Conservation (phyloP, 208 protist species). For the Trypanosoma platydactyli region DNA sequence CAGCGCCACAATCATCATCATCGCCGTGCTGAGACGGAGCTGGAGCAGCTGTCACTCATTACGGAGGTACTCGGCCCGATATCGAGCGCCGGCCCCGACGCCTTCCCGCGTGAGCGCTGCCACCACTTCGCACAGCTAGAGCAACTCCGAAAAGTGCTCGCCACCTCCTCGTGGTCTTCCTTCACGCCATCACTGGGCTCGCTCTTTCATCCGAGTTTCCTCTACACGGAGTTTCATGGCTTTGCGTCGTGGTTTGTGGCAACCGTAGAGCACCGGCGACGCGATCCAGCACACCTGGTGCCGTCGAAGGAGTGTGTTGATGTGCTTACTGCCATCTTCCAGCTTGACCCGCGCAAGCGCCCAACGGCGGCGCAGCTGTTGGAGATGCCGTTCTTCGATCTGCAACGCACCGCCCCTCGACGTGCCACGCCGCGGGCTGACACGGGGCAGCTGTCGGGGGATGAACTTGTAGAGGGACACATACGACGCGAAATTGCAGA, state of each 20-base stretch:
- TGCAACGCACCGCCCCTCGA: constrained; percentile 7
- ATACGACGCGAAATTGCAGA: constrained; percentile 30
- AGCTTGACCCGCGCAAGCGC: constrained; percentile 65
- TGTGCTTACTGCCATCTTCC: constrained; percentile 72
- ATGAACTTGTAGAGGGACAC: constrained; percentile 17
- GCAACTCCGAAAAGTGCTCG: constrained; percentile 32
- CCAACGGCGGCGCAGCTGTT: constrained; percentile 77
- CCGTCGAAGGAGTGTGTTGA: constrained; percentile 68
- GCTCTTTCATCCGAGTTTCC: constrained; percentile 68
- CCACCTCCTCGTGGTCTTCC: constrained; percentile 23
- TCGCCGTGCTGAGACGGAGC: constrained; percentile 50
- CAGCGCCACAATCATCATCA: constrained; percentile 24
- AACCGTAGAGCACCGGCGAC: constrained; percentile 49
- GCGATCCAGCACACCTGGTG: constrained; percentile 36
- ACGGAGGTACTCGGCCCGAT: constrained; percentile 74
- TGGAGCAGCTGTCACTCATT: constrained; percentile 72
- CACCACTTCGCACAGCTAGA: constrained; percentile 45
- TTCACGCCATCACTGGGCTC: constrained; percentile 27
- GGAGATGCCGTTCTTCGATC: constrained; percentile 75
- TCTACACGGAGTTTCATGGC: constrained; percentile 61
- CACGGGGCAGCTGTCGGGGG: not conserved
- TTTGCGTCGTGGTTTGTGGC: constrained; percentile 74
- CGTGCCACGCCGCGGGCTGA: not conserved
- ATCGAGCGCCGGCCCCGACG: constrained; percentile 28
- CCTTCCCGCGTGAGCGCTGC: constrained; percentile 46